These are phyloP conservation scores for Hippophae tibetana DNA, from an alignment of 306 rosid genomes.

Conservation along the genomic window DNA sequence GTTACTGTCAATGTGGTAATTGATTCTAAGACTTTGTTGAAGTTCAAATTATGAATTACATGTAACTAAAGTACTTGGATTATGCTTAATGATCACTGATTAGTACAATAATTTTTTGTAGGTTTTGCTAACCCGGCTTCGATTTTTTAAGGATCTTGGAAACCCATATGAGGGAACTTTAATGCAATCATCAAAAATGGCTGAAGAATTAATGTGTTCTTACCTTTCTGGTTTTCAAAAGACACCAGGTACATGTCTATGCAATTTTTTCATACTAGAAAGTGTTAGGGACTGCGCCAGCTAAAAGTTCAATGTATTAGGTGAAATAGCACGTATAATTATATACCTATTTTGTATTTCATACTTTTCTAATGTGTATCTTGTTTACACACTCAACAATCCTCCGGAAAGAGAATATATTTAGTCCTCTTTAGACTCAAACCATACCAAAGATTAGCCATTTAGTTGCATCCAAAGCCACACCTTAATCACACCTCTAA, in stretches of 20 bases:
- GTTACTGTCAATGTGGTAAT: slow-evolving; percentile 51
- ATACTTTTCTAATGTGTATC: too few relatives aligned
- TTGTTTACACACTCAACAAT: too few relatives aligned
- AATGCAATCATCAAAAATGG: slow-evolving; percentile 34
- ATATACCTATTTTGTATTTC: too few relatives aligned
- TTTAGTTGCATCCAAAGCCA: too few relatives aligned
- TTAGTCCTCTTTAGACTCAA: too few relatives aligned
- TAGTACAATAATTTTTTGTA: slow-evolving; percentile 12
- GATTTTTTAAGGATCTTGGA: slow-evolving; percentile 57
- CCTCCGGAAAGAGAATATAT: too few relatives aligned
- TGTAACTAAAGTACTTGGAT: background rate
- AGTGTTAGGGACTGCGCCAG: too few relatives aligned
- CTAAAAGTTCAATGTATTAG: too few relatives aligned
- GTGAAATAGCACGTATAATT: too few relatives aligned
- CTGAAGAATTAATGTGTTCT: slow-evolving; percentile 51
- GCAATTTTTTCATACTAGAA: background rate
- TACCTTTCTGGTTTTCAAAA: slow-evolving; percentile 33
- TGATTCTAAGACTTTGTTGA: background rate
- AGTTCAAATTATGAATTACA: background rate
- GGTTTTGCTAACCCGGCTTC: slow-evolving; percentile 60
- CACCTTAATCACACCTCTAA: too few relatives aligned
- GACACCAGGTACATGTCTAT: slow-evolving; percentile 40
- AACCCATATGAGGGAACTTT: slow-evolving; percentile 43
- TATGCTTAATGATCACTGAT: background rate
- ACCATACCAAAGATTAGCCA: too few relatives aligned